Conservation (phyloP, 2,329 filamentous ascomycete species). For the Teratosphaeria pseudoeucalypti region DNA sequence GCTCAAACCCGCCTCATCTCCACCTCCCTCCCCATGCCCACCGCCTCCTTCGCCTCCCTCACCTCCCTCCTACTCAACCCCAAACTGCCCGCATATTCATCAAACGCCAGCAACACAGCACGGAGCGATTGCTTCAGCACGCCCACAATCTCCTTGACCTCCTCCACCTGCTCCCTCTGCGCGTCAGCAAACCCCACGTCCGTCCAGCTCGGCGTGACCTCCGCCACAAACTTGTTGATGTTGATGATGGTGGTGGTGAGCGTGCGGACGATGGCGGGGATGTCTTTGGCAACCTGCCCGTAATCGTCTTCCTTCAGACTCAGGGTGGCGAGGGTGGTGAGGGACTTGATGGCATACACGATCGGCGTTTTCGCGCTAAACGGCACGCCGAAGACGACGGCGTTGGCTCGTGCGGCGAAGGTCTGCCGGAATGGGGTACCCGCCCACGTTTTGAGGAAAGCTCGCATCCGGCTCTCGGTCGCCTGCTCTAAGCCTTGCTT, state of each 20-base stretch:
- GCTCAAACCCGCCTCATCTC: constrained; percentile 59
- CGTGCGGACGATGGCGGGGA: constrained; percentile 62
- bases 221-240: constrained; percentile 56
- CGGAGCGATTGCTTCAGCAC: constrained; percentile 55
- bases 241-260: constrained; percentile 59
- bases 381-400: constrained; percentile 62
- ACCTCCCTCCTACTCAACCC: constrained; percentile 62
- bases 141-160: constrained; percentile 49
- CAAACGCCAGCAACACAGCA: constrained; percentile 60
- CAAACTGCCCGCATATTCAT: constrained; percentile 60
- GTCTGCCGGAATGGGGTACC: constrained; percentile 62
- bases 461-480: constrained; percentile 19
- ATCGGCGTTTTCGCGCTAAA: constrained; percentile 60
- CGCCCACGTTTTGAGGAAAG: constrained; percentile 41
- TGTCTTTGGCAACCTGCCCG: constrained; percentile 75
- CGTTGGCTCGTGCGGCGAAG: constrained; percentile 54
- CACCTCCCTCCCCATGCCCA: constrained; percentile 50
- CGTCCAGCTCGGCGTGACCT: constrained; percentile 63
- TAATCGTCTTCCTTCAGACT: constrained; percentile 73
- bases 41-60: constrained; percentile 57
- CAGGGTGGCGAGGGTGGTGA: constrained; percentile 54
- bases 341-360: constrained; percentile 57
- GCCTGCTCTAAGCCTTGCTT: constrained; percentile 32
- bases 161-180: constrained; percentile 22
- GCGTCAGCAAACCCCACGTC: constrained; percentile 48